Evolutionary conservation across 2,329 filamentous ascomycete species (phyloP), one percentile per base, ranked within the genome.

Genomic region (Coleophoma crateriformis): DNA sequence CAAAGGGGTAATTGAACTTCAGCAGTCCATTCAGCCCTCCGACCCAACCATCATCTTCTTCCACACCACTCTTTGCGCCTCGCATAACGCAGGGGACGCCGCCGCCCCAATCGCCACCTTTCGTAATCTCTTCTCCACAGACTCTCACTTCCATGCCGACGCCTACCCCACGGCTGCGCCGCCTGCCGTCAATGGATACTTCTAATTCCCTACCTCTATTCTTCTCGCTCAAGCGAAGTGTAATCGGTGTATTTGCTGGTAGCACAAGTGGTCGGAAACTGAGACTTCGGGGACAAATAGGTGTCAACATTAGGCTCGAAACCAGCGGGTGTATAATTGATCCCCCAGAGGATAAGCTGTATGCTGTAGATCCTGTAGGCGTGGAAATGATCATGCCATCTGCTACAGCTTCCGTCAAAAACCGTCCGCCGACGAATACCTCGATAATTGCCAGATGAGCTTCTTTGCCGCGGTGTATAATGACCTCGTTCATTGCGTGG

Each of bases 1-100:
- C 94, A 74, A 97, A 97, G 0, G 92, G 91, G 70, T 96, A 89
- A 67, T 99, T 99, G 67, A 97, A 99, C 72, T 99, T 99, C 59
- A 99, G 71, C 62, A 97, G 66, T 10, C 90, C 89, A 64, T 96
- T 99, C 63, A 99, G 69, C 0, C 94, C 92, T 1, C 92, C 92
- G 2, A 99, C 92, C 94, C 94, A 99, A 15, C 92, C 90, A 67
- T 97, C 92, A 61, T 96, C 90, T 42, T 85, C 79, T 54, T 84
- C 79, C 20, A 67, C 64, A 2, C 69, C 71, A 20, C 63, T 65
- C 48, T 59, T 67, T 14, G 68, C 67, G 43, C 77, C 79, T 42
- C 90, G 76, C 62, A 96, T 94, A 33, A 97, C 88, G 64, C 90
- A 95, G 3, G 94, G 94, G 13, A 97, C 91, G 11, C 92, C 92